Evolutionary conservation across 164 flowering plant species (phyloP).

Genomic region (Pachysandra terminalis): DNA sequence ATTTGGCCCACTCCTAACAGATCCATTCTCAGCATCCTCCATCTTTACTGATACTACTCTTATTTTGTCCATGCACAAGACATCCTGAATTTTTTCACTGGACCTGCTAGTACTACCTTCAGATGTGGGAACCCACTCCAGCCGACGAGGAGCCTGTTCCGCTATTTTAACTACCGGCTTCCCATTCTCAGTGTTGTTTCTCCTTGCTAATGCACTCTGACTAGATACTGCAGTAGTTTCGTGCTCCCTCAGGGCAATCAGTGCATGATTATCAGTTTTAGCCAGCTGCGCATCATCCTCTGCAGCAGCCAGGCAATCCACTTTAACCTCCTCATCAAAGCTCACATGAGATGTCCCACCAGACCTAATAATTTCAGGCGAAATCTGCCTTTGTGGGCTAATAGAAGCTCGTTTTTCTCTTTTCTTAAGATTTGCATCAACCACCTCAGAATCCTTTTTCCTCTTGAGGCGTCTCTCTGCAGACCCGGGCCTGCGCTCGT

Average conservation of each 20-base stretch:
- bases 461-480: conserved; percentile 26
- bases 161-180: conserved; percentile 9
- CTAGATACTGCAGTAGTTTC: too few species aligned
- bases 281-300: not conserved
- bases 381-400: conserved; percentile 12
- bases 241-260: not conserved
- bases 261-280: not conserved
- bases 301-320: not conserved
- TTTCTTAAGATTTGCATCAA: not conserved
- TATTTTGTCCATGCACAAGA: too few species aligned
- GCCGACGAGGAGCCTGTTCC: conserved; percentile 20
- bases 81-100: too few species aligned
- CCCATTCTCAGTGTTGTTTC: conserved; percentile 22
- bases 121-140: conserved; percentile 22
- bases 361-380: not conserved
- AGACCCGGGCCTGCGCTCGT: conserved; percentile 28
- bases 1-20: conserved; percentile 1
- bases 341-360: not conserved
- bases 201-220: conserved; percentile 28
- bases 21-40: not conserved
- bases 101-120: too few species aligned
- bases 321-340: not conserved
- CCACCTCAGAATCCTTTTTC: conserved; percentile 19
- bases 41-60: too few species aligned
- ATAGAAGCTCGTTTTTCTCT: conserved; percentile 10